Percentiles rank a stretch among this genome's conserved stretches.
phyloP scores from a whole-genome alignment of 2,329 filamentous ascomycete species.

The Phaeosphaeria sp. region DNA sequence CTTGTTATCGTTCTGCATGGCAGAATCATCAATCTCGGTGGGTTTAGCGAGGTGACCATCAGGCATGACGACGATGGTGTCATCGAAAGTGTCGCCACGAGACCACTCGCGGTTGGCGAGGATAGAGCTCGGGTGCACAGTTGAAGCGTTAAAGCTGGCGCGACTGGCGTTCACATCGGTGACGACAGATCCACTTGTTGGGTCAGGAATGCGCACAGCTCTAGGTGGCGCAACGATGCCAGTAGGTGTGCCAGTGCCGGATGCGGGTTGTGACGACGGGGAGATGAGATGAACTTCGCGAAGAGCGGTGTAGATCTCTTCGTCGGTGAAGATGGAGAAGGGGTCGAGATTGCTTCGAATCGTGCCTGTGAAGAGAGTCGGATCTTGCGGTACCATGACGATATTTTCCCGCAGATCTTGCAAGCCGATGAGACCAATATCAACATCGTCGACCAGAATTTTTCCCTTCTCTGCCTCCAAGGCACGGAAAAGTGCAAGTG shows the following conservation, averaged over 20 bases:
- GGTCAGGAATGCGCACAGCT: slow-evolving; percentile 44
- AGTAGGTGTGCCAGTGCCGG: slow-evolving; percentile 30
- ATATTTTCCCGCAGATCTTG: slow-evolving; percentile 91
- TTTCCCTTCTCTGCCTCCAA: slow-evolving; percentile 89
- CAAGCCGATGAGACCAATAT: slow-evolving; percentile 89
- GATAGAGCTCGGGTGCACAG: slow-evolving; percentile 41
- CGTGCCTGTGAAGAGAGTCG: slow-evolving; percentile 90
- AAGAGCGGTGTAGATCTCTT: slow-evolving; percentile 86
- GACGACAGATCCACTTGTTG: slow-evolving; percentile 30
- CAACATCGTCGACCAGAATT: slow-evolving; percentile 89
- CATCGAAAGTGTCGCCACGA: slow-evolving; percentile 35
- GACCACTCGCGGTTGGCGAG: slow-evolving; percentile 38
- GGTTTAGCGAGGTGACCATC: slow-evolving; percentile 39
- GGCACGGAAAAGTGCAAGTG: slow-evolving; percentile 90
- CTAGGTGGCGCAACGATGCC: slow-evolving; percentile 25
- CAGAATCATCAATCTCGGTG: slow-evolving; percentile 29
- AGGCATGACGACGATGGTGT: slow-evolving; percentile 41
- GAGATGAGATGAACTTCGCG: slow-evolving; percentile 86
- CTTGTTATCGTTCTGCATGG: slow-evolving; percentile 74
- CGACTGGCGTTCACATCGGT: slow-evolving; percentile 36
- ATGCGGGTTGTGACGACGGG: slow-evolving; percentile 49
- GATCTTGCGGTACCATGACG: slow-evolving; percentile 97
- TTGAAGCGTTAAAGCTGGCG: slow-evolving; percentile 26
- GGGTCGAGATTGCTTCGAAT: slow-evolving; percentile 93
- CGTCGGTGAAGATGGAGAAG: slow-evolving; percentile 86